phyloP scores from a whole-genome alignment of 768 basidiomycete species.

The Baorangia bicolor region DNA sequence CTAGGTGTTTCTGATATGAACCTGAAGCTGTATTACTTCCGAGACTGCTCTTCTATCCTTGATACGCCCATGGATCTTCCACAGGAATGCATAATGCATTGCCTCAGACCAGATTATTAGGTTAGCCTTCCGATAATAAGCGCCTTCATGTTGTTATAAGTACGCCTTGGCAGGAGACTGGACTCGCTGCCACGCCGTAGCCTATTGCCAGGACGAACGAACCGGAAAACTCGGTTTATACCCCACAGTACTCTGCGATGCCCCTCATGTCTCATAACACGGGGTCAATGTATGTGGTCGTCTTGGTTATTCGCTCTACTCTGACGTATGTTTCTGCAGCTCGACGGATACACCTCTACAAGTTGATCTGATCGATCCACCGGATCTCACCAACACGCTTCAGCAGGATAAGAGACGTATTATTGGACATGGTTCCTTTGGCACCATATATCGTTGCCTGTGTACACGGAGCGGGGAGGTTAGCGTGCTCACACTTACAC shows the following conservation, averaged over 20 bases:
- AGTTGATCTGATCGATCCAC: background rate
- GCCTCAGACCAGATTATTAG: too few relatives aligned
- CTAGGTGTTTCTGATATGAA: too few relatives aligned
- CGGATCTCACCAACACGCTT: conserved; percentile 4
- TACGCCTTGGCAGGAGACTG: background rate
- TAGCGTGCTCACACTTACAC: background rate
- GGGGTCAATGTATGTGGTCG: background rate
- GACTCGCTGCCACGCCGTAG: too few relatives aligned
- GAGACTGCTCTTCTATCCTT: too few relatives aligned
- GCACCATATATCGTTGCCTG: background rate
- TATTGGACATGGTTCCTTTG: background rate
- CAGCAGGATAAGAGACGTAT: background rate
- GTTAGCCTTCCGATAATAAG: too few relatives aligned
- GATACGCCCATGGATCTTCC: too few relatives aligned
- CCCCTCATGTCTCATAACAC: background rate
- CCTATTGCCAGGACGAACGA: background rate
- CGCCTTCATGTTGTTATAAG: background rate
- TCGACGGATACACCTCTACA: background rate
- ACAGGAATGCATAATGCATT: too few relatives aligned
- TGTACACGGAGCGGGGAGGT: background rate
- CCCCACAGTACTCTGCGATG: background rate
- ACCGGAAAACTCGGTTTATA: background rate
- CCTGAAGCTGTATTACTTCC: too few relatives aligned
- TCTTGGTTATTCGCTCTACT: background rate
- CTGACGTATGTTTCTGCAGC: background rate